phyloP scores from a whole-genome alignment of 805 yeast genomes.

The Komagataella pseudopastoris region DNA sequence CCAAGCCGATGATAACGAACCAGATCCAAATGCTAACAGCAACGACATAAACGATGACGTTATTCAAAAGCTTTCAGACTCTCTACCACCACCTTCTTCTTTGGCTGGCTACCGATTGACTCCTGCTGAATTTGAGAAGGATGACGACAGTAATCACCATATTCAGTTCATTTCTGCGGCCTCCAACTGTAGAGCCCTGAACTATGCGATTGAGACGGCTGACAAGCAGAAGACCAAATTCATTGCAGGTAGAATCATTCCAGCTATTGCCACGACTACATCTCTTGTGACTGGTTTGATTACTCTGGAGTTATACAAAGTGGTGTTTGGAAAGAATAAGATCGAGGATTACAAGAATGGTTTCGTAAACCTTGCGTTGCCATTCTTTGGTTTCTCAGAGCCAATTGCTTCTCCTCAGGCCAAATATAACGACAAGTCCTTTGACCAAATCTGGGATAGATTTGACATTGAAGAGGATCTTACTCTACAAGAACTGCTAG shows the following conservation, averaged over 20 bases:
- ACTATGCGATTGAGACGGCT: constrained; percentile 79
- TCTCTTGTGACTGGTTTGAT: constrained; percentile 93
- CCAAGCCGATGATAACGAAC: constrained; percentile 78
- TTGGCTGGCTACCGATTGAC: constrained; percentile 77
- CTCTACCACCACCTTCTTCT: constrained; percentile 79
- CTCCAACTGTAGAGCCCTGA: constrained; percentile 89
- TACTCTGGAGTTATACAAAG: constrained; percentile 83
- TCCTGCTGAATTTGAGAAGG: constrained; percentile 96
- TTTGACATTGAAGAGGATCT: constrained; percentile 71
- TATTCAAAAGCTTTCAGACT: constrained; percentile 53
- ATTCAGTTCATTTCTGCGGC: constrained; percentile 94
- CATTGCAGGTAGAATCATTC: constrained; percentile 96
- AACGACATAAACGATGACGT: constrained; percentile 43
- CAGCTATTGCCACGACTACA: constrained; percentile 99
- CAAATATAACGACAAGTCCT: constrained; percentile 62
- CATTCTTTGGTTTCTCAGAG: constrained; percentile 94
- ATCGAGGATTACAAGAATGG: constrained; percentile 89
- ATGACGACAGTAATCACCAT: constrained; percentile 93
- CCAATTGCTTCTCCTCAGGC: constrained; percentile 81
- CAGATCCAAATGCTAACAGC: constrained; percentile 60
- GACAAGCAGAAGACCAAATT: constrained; percentile 87
- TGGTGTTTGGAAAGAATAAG: constrained; percentile 59
- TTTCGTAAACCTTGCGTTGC: constrained; percentile 80
- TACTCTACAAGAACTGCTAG: constrained; percentile 60
- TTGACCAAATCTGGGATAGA: constrained; percentile 93